A percentile compares a stretch with the other conserved stretches of the same genome.
Conservation (phyloP, 495 filamentous ascomycete species). For the Neurospora sp. region DNA sequence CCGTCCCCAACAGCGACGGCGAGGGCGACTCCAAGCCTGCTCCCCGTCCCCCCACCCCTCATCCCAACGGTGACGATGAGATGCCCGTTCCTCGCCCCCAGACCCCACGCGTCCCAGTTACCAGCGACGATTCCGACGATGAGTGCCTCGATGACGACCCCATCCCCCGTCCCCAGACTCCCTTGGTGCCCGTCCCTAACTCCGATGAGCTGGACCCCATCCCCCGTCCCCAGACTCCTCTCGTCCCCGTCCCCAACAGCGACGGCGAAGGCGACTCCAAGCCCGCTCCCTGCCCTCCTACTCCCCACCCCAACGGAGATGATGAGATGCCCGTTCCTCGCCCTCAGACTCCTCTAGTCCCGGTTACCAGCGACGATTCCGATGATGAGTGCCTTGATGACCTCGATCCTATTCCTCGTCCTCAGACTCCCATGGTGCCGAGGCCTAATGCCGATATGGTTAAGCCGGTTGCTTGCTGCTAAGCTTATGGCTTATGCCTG, state of each 20-base stretch:
- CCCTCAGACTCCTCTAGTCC: neutral
- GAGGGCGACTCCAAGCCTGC: no score
- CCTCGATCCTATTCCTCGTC: neutral
- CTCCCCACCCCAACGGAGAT: neutral
- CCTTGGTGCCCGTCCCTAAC: neutral
- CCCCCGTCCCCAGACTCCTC: no score
- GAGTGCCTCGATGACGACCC: neutral
- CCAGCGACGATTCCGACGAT: neutral
- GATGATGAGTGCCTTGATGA: neutral
- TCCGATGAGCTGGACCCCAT: neutral
- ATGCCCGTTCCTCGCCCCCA: neutral
- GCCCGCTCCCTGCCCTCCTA: no score
- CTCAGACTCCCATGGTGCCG: neutral
- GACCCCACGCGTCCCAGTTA: neutral
- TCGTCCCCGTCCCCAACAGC: no score
- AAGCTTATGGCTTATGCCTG: neutral
- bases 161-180: neutral
- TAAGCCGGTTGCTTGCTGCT: neutral
- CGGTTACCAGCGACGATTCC: neutral
- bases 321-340: neutral
- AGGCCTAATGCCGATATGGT: neutral
- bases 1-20: no score
- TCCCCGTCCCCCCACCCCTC: no score
- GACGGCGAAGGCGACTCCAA: no score
- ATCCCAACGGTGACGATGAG: no score